A percentile compares a stretch with the other conserved stretches of the same genome.
Evolutionary conservation across 179 eudicot species (phyloP).

Genomic region (Drosera spatulata): DNA sequence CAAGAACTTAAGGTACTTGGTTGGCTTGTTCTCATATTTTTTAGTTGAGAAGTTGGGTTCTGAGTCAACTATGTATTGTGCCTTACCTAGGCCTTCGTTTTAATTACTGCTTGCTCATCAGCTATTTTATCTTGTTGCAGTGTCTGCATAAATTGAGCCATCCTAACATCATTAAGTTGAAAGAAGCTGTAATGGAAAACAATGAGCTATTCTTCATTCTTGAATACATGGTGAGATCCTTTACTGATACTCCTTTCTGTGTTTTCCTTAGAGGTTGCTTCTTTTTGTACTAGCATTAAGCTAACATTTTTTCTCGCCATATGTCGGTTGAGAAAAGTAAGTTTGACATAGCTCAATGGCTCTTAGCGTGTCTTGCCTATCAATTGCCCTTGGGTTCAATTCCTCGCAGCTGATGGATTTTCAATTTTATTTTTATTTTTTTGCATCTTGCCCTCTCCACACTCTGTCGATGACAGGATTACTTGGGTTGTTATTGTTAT

Average conservation of each 20-base stretch:
- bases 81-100: neutral
- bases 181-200: constrained; percentile 81
- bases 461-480: too few relatives aligned
- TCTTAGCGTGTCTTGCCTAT: too few relatives aligned
- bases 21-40: neutral
- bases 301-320: neutral
- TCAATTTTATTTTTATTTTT: too few relatives aligned
- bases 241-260: neutral
- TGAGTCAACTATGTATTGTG: neutral
- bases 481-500: too few relatives aligned
- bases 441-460: too few relatives aligned
- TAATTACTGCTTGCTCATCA: neutral
- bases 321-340: neutral
- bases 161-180: constrained; percentile 93
- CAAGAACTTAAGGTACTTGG: constrained; percentile 84
- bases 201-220: constrained; percentile 81
- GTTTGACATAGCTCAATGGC: neutral
- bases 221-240: constrained; percentile 74
- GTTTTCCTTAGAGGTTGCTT: neutral
- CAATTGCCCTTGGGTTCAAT: too few relatives aligned
- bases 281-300: neutral
- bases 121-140: constrained; percentile 27
- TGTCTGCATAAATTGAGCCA: too few relatives aligned
- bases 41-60: neutral
- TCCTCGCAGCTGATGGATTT: too few relatives aligned